Conservation (phyloP, 2,329 filamentous ascomycete species). For the Elsinoe necatrix region DNA sequence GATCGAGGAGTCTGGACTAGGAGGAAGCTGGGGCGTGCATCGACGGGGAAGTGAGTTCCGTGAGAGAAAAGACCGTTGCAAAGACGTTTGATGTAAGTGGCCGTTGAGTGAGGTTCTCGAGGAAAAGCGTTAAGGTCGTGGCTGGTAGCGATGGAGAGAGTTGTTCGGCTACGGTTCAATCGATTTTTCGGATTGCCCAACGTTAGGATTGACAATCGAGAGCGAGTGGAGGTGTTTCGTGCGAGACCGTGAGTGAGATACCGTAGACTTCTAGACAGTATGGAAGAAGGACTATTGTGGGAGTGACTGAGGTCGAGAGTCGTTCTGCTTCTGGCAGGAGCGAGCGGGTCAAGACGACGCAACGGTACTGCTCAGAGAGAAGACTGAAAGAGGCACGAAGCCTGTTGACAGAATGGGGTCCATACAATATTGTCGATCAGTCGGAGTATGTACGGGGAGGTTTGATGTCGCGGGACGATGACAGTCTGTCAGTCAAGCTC, state of each 20-base stretch:
- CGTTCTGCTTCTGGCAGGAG: constrained; percentile 8
- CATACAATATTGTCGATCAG: constrained; percentile 13
- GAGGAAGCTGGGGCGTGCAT: background rate
- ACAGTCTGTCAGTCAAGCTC: background rate
- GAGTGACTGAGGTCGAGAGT: background rate
- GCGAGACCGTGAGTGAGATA: background rate
- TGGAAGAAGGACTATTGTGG: constrained; percentile 6
- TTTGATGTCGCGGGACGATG: background rate
- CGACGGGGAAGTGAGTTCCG: constrained; percentile 10
- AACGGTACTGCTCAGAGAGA: constrained; percentile 12
- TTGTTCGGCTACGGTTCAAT: constrained; percentile 1
- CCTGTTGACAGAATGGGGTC: constrained; percentile 12
- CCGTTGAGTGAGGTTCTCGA: constrained; percentile 13
- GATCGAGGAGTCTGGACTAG: background rate
- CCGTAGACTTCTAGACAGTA: constrained; percentile 10
- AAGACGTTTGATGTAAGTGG: constrained; percentile 12
- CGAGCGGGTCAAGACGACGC: background rate
- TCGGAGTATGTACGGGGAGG: constrained; percentile 2
- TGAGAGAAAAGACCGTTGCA: background rate
- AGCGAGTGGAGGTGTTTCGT: constrained; percentile 15
- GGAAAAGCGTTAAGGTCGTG: constrained; percentile 12
- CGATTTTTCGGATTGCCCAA: constrained; percentile 10
- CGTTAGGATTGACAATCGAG: constrained; percentile 16
- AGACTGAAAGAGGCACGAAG: constrained; percentile 11
- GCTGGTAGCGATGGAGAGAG: constrained; percentile 12